Evolutionary conservation across 2,329 filamentous ascomycete genomes (phyloP).

Genomic region (Ophiostoma angusticollis): DNA sequence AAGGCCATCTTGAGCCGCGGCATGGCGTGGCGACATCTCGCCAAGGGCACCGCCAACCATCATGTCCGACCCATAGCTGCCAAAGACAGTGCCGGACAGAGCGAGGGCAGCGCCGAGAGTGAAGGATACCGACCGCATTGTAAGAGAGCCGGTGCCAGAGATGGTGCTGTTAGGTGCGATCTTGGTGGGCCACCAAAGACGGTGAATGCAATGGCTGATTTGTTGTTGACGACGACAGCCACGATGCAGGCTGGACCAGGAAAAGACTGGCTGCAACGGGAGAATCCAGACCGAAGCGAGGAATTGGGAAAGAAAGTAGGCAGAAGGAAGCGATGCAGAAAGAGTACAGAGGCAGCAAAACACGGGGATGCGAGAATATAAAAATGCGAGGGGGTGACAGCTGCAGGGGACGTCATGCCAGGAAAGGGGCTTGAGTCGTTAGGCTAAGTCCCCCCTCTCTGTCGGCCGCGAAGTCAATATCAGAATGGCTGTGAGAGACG

Average conservation of each 20-base stretch:
- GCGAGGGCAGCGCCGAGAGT: slow-evolving; percentile 3
- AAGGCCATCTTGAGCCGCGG: neutral
- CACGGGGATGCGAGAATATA: no score
- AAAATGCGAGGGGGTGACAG: neutral
- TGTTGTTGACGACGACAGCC: neutral
- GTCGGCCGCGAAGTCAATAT: slow-evolving; percentile 1
- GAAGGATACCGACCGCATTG: slow-evolving; percentile 5
- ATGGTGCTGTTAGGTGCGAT: no score
- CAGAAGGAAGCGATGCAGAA: neutral
- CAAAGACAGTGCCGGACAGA: slow-evolving; percentile 4
- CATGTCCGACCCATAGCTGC: slow-evolving; percentile 6
- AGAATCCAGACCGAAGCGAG: neutral
- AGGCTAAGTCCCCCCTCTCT: neutral
- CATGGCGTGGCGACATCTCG: neutral
- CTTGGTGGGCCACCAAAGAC: no score
- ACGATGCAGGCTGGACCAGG: neutral
- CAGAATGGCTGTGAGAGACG: neutral
- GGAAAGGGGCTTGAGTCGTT: no score
- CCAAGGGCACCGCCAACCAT: neutral
- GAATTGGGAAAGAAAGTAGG: neutral
- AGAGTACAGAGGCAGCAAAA: neutral
- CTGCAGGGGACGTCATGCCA: no score
- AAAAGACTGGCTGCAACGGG: slow-evolving; percentile 4
- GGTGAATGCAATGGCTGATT: no score
- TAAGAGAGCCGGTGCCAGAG: neutral